Conservation (phyloP, 116 monocot species). For the Thalassia testudinum region DNA sequence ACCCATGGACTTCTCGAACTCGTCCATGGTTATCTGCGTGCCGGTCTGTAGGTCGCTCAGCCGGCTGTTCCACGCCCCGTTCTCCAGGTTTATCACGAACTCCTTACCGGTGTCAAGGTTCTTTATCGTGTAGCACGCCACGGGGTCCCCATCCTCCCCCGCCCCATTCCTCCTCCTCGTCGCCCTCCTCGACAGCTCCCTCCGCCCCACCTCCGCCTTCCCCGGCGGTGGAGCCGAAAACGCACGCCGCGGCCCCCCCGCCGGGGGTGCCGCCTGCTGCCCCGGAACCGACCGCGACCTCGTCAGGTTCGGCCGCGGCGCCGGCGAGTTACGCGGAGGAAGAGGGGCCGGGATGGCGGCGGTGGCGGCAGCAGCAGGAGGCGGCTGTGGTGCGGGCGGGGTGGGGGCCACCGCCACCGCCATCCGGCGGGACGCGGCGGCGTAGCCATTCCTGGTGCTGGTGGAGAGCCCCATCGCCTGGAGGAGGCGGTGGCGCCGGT, state of each 20-base stretch:
- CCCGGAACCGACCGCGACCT: conserved; percentile 2
- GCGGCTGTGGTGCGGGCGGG: background rate
- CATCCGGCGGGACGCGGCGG: too few relatives aligned
- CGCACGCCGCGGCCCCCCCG: too few relatives aligned
- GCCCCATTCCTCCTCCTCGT: background rate
- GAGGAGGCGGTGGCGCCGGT: conserved; percentile 60
- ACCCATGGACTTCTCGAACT: conserved; percentile 68
- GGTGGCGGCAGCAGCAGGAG: background rate
- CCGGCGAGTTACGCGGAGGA: conserved; percentile 10
- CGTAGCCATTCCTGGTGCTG: conserved; percentile 11
- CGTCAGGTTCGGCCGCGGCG: background rate
- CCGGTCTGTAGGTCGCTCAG: conserved; percentile 55
- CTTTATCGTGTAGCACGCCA: conserved; percentile 37
- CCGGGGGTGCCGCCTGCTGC: background rate
- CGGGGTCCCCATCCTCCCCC: background rate
- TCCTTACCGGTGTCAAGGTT: conserved; percentile 80
- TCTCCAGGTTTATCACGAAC: conserved; percentile 45
- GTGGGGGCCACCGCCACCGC: background rate
- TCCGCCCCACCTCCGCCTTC: background rate
- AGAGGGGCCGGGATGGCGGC: conserved; percentile 1
- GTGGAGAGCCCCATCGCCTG: conserved; percentile 75
- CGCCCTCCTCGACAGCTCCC: background rate
- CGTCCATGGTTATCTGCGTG: conserved; percentile 45
- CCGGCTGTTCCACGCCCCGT: conserved; percentile 25
- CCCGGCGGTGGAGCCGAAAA: background rate